Evolutionary conservation across 2,329 filamentous ascomycete genomes (phyloP).

Genomic region (Tolypocladium ophioglossoides): DNA sequence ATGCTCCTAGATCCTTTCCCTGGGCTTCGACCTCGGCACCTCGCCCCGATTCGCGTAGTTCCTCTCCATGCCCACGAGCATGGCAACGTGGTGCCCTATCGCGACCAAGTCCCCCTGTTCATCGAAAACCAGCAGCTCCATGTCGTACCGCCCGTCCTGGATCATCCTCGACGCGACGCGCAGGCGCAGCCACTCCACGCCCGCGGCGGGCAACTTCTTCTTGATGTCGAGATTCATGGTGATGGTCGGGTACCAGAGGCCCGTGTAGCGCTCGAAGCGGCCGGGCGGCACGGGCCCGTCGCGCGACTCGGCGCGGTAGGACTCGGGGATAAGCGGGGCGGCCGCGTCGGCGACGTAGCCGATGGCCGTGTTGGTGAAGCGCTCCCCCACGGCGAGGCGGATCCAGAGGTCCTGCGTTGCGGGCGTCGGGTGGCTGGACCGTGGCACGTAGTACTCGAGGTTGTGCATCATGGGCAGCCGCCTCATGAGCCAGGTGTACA

Average conservation of each 20-base stretch:
- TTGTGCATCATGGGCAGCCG: constrained; percentile 16
- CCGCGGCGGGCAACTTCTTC: constrained; percentile 54
- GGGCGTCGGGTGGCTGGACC: constrained; percentile 1
- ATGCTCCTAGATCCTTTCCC: neutral
- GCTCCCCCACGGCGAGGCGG: constrained; percentile 45
- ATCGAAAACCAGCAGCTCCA: constrained; percentile 60
- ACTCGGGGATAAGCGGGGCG: constrained; percentile 56
- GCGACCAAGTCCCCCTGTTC: constrained; percentile 16
- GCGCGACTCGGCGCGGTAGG: constrained; percentile 22
- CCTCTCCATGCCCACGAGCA: constrained; percentile 15
- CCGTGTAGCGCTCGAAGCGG: constrained; percentile 13
- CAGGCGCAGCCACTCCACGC: constrained; percentile 62
- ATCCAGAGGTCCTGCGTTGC: constrained; percentile 41
- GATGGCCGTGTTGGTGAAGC: constrained; percentile 53
- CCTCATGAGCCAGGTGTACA: constrained; percentile 8
- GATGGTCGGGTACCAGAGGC: constrained; percentile 68
- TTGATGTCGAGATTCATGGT: constrained; percentile 69
- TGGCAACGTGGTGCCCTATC: constrained; percentile 18
- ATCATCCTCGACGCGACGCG: constrained; percentile 56
- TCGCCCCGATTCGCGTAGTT: constrained; percentile 6
- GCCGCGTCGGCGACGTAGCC: constrained; percentile 55
- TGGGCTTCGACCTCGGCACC: neutral
- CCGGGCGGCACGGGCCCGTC: constrained; percentile 9
- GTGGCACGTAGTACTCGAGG: constrained; percentile 19
- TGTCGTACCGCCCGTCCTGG: constrained; percentile 61